These are phyloP conservation scores for Closterium sp. DNA, from an alignment of 139 green algal genomes.

Conservation along the genomic window DNA sequence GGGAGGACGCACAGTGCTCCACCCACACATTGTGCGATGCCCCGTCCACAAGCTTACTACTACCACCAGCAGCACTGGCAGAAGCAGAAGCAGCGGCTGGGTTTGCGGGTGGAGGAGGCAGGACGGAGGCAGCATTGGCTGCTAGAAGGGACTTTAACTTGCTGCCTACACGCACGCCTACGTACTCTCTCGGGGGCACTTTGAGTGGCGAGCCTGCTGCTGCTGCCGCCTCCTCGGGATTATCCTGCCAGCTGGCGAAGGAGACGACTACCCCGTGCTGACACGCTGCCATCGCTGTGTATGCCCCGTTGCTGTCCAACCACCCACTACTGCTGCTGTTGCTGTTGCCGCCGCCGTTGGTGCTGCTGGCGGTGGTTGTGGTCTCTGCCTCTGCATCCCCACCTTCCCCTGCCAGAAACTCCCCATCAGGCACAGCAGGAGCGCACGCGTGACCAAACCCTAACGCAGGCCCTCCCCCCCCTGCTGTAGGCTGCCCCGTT, in stretches of 20 bases:
- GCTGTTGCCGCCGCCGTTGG: not conserved
- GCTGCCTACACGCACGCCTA: not conserved
- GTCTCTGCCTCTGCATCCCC: not conserved
- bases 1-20: not conserved
- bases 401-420: not conserved
- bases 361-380: not conserved
- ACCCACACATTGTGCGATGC: not conserved
- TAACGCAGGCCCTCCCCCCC: not conserved
- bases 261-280: not conserved
- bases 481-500: not conserved
- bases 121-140: not conserved
- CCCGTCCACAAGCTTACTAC: not conserved
- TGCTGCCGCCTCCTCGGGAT: not conserved
- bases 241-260: not conserved
- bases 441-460: not conserved
- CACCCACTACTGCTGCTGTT: not conserved
- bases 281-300: not conserved
- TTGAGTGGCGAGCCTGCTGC: not conserved
- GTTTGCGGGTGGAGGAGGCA: not conserved
- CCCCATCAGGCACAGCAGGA: not conserved
- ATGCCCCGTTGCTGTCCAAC: not conserved
- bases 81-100: not conserved
- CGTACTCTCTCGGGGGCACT: not conserved
- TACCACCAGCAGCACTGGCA: not conserved
- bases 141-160: not conserved